phyloP scores from a whole-genome alignment of 495 filamentous ascomycete genomes.

The Xylaria scruposa region DNA sequence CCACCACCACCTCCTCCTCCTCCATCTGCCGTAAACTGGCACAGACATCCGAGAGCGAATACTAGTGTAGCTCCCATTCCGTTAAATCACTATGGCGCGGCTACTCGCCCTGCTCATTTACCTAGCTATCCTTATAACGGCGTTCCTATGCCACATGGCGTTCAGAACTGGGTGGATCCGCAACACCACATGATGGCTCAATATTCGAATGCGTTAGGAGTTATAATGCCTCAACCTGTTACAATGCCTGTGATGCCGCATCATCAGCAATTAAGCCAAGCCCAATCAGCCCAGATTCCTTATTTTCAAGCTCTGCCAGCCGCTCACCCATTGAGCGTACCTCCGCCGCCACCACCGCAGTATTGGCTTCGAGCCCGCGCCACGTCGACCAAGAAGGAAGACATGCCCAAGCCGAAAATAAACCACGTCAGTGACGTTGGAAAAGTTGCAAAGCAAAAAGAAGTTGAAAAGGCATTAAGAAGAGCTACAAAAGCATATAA shows the following conservation, averaged over 20 bases:
- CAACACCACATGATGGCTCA: slow-evolving; percentile 19
- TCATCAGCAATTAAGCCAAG: neutral
- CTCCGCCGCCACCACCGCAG: slow-evolving; percentile 20
- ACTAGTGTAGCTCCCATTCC: neutral
- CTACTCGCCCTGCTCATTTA: slow-evolving; percentile 3
- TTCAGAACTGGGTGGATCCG: neutral
- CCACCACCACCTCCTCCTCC: slow-evolving; percentile 17
- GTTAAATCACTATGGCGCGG: neutral
- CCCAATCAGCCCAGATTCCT: neutral
- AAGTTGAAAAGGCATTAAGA: neutral
- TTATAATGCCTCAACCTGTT: neutral
- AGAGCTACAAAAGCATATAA: neutral
- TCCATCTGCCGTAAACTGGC: slow-evolving; percentile 13
- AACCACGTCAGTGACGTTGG: neutral
- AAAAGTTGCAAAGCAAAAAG: neutral
- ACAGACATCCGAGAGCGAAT: neutral
- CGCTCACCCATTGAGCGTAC: neutral
- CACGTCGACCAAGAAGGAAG: neutral
- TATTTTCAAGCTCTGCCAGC: slow-evolving; percentile 3
- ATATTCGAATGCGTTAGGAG: neutral
- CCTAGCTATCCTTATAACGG: slow-evolving; percentile 14
- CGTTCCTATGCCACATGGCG: neutral
- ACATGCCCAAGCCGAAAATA: neutral
- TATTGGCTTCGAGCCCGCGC: neutral
- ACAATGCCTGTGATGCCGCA: neutral